phyloP scores from a whole-genome alignment of 495 filamentous ascomycete genomes.

The Xylaria longipes region DNA sequence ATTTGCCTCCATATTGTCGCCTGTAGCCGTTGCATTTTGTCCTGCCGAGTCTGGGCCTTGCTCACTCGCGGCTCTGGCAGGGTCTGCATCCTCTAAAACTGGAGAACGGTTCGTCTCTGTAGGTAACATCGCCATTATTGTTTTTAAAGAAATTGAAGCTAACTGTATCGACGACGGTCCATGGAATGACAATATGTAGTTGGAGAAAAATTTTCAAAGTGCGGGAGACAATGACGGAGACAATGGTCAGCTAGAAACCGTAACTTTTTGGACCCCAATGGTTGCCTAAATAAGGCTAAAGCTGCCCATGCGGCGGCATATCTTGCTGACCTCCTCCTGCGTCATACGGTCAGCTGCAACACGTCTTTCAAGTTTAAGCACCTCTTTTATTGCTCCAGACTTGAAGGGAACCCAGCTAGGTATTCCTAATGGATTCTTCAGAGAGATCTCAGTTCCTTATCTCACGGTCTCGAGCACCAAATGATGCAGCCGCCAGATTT shows the following conservation, averaged over 20 bases:
- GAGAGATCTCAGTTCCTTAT: slow-evolving; percentile 13
- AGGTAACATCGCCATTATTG: not conserved
- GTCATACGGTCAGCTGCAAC: too few relatives aligned
- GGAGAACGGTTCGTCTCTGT: not conserved
- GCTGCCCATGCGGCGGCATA: not conserved
- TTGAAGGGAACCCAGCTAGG: not conserved
- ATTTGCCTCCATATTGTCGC: not conserved
- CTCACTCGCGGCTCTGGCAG: too few relatives aligned
- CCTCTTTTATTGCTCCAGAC: not conserved
- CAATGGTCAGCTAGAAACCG: not conserved
- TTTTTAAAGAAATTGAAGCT: not conserved
- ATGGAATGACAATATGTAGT: not conserved
- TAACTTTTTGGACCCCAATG: not conserved
- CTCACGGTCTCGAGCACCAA: slow-evolving; percentile 3
- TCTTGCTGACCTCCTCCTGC: not conserved
- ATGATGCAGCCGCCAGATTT: slow-evolving; percentile 5
- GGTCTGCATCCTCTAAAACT: not conserved
- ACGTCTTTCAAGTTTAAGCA: not conserved
- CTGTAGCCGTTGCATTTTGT: not conserved
- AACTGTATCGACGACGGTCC: not conserved
- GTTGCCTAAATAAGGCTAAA: not conserved
- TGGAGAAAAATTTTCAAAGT: not conserved
- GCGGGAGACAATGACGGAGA: not conserved
- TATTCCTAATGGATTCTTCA: not conserved
- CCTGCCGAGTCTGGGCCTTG: too few relatives aligned